A percentile compares a stretch with the other conserved stretches of the same genome.
phyloP scores from a whole-genome alignment of 805 yeast species.

The Spathaspora girioi region DNA sequence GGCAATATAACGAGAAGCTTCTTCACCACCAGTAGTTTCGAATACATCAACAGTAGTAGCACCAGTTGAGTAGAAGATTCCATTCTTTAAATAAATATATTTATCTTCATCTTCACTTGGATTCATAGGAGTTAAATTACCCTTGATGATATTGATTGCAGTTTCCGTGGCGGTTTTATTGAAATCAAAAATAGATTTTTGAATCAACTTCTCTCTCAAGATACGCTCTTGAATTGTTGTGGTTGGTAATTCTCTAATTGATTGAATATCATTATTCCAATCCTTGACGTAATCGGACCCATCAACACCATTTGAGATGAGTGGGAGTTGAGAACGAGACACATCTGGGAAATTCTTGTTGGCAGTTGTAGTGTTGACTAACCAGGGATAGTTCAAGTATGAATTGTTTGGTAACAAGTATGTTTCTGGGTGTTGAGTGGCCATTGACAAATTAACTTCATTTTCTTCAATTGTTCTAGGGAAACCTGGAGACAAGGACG shows the following conservation, averaged over 20 bases:
- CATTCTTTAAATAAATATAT: constrained; percentile 72
- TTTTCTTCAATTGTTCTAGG: constrained; percentile 49
- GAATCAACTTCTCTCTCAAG: constrained; percentile 69
- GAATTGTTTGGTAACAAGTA: constrained; percentile 60
- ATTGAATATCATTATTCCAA: constrained; percentile 90
- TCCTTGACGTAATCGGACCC: constrained; percentile 62
- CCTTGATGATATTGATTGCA: constrained; percentile 71
- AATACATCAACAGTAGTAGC: constrained; percentile 62
- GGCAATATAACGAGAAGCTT: constrained; percentile 78
- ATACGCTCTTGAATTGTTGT: constrained; percentile 61
- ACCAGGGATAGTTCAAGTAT: constrained; percentile 74
- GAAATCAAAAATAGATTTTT: constrained; percentile 72
- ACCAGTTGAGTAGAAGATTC: constrained; percentile 83
- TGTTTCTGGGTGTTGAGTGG: constrained; percentile 47
- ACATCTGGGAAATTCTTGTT: constrained; percentile 45
- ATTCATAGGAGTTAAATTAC: constrained; percentile 73
- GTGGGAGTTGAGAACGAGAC: constrained; percentile 55
- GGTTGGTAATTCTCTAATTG: constrained; percentile 68
- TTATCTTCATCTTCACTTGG: constrained; percentile 63
- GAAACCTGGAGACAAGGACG: constrained; percentile 64
- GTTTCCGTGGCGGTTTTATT: constrained; percentile 72
- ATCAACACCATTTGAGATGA: constrained; percentile 53
- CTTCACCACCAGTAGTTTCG: constrained; percentile 69
- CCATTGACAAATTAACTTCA: constrained; percentile 38
- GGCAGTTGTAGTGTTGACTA: constrained; percentile 33